A percentile compares a stretch with the other conserved stretches of the same genome.
Conservation (phyloP, 192 early-diverging fungal species). For the Jimgerdemannia lactiflua region DNA sequence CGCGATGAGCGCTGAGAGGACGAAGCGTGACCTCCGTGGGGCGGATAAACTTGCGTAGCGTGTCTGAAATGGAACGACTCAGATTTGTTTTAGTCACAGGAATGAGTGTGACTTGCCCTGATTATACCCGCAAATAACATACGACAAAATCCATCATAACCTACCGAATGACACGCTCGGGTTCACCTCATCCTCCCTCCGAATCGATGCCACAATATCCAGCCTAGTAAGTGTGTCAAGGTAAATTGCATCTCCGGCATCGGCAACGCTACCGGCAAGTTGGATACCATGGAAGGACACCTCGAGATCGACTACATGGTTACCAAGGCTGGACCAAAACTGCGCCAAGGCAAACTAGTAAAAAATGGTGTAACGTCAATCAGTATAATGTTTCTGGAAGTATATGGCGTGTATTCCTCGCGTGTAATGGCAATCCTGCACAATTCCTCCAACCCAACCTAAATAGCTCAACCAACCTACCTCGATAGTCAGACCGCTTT, state of each 20-base stretch:
- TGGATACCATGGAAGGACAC: constrained; percentile 82
- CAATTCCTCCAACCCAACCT: too few relatives aligned
- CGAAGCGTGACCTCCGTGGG: constrained; percentile 61
- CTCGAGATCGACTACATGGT: constrained; percentile 63
- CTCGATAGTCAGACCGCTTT: constrained; percentile 74
- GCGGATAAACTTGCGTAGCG: constrained; percentile 61
- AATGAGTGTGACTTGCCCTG: too few relatives aligned
- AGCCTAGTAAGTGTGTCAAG: constrained; percentile 61
- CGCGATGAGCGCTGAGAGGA: constrained; percentile 68
- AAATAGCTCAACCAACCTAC: constrained; percentile 25
- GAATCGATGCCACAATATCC: constrained; percentile 66
- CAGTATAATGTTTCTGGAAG: constrained; percentile 11
- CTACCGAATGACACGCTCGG: constrained; percentile 43
- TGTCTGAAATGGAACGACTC: constrained; percentile 37
- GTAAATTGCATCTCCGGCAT: constrained; percentile 34
- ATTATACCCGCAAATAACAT: too few relatives aligned
- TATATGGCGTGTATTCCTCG: too few relatives aligned
- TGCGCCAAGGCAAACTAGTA: constrained; percentile 69
- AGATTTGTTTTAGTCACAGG: too few relatives aligned
- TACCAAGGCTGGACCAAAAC: constrained; percentile 83
- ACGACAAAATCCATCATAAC: constrained; percentile 7
- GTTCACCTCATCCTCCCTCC: constrained; percentile 67
- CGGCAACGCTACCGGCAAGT: constrained; percentile 39
- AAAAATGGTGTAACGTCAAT: neutral
- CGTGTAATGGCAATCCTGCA: too few relatives aligned